Evolutionary conservation across 768 basidiomycete genomes (phyloP).

Genomic region (Lentinula aciculospora): DNA sequence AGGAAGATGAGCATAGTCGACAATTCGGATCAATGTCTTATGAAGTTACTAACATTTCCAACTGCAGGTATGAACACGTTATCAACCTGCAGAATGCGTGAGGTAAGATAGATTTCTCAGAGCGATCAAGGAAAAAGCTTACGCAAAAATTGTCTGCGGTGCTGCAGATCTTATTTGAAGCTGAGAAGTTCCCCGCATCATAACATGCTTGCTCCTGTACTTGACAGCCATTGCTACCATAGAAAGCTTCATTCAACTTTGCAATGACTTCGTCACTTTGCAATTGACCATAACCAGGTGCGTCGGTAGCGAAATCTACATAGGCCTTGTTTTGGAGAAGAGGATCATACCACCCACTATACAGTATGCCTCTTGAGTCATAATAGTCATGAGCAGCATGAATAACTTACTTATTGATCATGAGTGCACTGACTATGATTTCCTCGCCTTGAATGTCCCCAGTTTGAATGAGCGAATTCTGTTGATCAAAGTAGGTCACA

Average conservation of each 20-base stretch:
- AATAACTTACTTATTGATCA: slow-evolving; percentile 49
- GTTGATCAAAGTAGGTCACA: slow-evolving; percentile 58
- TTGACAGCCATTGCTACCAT: slow-evolving; percentile 41
- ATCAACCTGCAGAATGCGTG: slow-evolving; percentile 23
- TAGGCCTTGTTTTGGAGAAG: slow-evolving; percentile 58
- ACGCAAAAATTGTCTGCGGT: slow-evolving; percentile 54
- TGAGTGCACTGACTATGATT: slow-evolving; percentile 51
- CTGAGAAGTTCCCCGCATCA: slow-evolving; percentile 35
- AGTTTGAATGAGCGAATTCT: slow-evolving; percentile 45
- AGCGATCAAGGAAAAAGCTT: slow-evolving; percentile 16
- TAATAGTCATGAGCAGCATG: background rate
- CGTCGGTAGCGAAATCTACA: slow-evolving; percentile 52
- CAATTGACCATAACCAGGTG: slow-evolving; percentile 64
- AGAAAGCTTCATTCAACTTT: slow-evolving; percentile 44
- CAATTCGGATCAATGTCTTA: background rate
- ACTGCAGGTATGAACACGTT: slow-evolving; percentile 47
- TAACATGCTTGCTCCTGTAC: slow-evolving; percentile 53
- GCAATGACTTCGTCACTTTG: slow-evolving; percentile 39
- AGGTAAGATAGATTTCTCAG: background rate
- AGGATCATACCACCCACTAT: slow-evolving; percentile 63
- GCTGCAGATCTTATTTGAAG: slow-evolving; percentile 44
- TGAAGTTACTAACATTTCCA: slow-evolving; percentile 23
- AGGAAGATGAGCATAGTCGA: background rate
- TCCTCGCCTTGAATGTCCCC: slow-evolving; percentile 42
- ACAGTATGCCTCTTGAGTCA: too few relatives aligned